Base-by-base conservation (phyloP, 2,329 filamentous ascomycete species). In the Fonsecaea erecta region DNA sequence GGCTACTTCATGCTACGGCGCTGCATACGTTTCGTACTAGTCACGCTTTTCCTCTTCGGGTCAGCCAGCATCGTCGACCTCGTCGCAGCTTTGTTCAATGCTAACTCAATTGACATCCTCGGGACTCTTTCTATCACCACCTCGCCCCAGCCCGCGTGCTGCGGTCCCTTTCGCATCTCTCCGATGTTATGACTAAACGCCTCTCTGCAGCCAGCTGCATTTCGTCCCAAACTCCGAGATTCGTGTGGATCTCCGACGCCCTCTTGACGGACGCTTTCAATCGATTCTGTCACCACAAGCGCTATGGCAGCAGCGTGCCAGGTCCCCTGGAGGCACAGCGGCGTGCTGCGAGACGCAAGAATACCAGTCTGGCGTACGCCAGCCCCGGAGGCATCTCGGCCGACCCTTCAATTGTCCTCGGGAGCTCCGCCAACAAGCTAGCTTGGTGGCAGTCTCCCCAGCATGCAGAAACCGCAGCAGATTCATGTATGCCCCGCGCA, bases 301-400 rank as follows among this genome's bases (percentile, higher is more conserved):
- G 86, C 68, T 79, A 86, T 82, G 85, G 84, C 70, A 87, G 86
- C 78, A 81, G 81, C 68, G 83, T 87, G 2, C 86, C 86, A 11
- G 86, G 86, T 1, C 86, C 86, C 72, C 77, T 88, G 77, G 86
- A 89, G 75, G 85, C 86, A 52, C 81, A 83, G 67, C 80, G 82
- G 72, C 79, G 86, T 59, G 77, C 83, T 52, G 78, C 84, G 2
- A 86, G 81, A 74, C 79, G 86, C 61, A 80, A 82, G 60, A 86
- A 87, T 77, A 84, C 79, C 59, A 80, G 78, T 18, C 72, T 83
- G 11, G 80, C 81, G 35, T 74, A 77, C 18, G 64, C 74, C 52
- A 73, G 73, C 28, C 73, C 71, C 4, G 63, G 67, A 6, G 73
- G 72, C 3, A 63, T 73, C 9, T 65, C 72, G 18, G 72, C 78